Conservation (phyloP, 2,329 filamentous ascomycete species). For the Trichoderma lentiforme region DNA sequence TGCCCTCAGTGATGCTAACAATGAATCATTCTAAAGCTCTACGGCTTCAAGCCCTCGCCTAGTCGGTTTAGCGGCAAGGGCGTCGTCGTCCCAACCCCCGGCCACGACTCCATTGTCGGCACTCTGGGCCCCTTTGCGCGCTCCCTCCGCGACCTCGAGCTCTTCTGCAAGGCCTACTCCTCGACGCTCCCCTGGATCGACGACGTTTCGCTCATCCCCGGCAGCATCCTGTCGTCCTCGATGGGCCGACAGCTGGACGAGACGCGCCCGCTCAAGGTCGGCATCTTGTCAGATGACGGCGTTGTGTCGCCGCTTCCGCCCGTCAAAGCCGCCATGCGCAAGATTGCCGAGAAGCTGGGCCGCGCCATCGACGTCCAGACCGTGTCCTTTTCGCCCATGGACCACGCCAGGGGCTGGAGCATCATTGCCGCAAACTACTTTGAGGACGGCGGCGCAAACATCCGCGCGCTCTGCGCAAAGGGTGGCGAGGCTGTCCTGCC, state of each 20-base stretch:
- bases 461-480: conserved; percentile 72
- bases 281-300: conserved; percentile 89
- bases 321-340: conserved; percentile 85
- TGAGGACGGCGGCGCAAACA: conserved; percentile 69
- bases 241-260: conserved; percentile 10
- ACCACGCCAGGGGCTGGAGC: conserved; percentile 72
- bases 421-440: conserved; percentile 99
- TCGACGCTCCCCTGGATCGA: conserved; percentile 70
- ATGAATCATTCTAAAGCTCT: not conserved
- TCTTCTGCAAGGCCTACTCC: conserved; percentile 41
- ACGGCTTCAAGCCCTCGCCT: conserved; percentile 59
- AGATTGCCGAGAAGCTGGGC: conserved; percentile 92
- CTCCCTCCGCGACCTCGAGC: conserved; percentile 12
- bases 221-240: conserved; percentile 2
- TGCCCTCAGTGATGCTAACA: not conserved
- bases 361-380: conserved; percentile 88
- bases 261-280: conserved; percentile 74
- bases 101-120: conserved; percentile 87
- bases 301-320: conserved; percentile 79
- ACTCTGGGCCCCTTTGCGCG: conserved; percentile 49
- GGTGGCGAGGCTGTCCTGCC: conserved; percentile 64
- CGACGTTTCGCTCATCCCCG: conserved; percentile 86
- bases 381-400: conserved; percentile 42
- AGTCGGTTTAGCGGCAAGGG: conserved; percentile 81
- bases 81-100: conserved; percentile 85